A percentile compares a stretch with the other conserved stretches of the same genome.
These are phyloP conservation scores for Globisporangium emineosum DNA, from an alignment of 352 stramenopile species.

Conservation along the genomic window DNA sequence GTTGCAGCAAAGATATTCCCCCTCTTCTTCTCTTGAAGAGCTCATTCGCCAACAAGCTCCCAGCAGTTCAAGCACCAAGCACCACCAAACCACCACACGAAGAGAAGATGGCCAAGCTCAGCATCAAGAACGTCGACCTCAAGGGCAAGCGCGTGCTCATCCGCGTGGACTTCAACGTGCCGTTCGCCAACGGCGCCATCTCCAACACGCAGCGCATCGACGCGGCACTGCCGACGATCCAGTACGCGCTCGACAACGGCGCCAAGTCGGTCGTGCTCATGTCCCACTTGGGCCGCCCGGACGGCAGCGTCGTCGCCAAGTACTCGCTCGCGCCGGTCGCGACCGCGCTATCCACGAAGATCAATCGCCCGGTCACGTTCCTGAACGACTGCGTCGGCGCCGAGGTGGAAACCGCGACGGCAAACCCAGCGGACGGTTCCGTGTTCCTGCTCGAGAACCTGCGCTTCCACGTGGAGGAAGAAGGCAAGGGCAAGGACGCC, in stretches of 20 bases:
- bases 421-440: slow-evolving; percentile 56
- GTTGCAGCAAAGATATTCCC: slow-evolving; percentile 1
- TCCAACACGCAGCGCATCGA: slow-evolving; percentile 99
- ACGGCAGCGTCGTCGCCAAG: slow-evolving; percentile 92
- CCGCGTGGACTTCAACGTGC: slow-evolving; percentile 99
- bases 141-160: slow-evolving; percentile 98
- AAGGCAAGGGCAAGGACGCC: slow-evolving; percentile 85
- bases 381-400: slow-evolving; percentile 95
- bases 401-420: slow-evolving; percentile 80
- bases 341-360: slow-evolving; percentile 87
- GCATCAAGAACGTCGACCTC: slow-evolving; percentile 92
- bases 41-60: slow-evolving; percentile 31
- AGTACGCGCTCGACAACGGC: slow-evolving; percentile 97
- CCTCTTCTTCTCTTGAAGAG: slow-evolving; percentile 12
- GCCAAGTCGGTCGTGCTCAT: slow-evolving; percentile 98
- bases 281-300: slow-evolving; percentile 98
- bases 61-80: slow-evolving; percentile 18
- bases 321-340: slow-evolving; percentile 96
- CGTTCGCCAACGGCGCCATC: slow-evolving; percentile 94
- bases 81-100: slow-evolving; percentile 4
- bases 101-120: slow-evolving; percentile 73
- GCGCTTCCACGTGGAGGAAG: slow-evolving; percentile 98
- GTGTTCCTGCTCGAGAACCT: slow-evolving; percentile 99
- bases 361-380: slow-evolving; percentile 92
- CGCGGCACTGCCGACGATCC: slow-evolving; percentile 93